A percentile compares a stretch with the other conserved stretches of the same genome.
These are phyloP conservation scores for Solanum corneliomulleri DNA, from an alignment of 257 asterid species.

Conservation along the genomic window DNA sequence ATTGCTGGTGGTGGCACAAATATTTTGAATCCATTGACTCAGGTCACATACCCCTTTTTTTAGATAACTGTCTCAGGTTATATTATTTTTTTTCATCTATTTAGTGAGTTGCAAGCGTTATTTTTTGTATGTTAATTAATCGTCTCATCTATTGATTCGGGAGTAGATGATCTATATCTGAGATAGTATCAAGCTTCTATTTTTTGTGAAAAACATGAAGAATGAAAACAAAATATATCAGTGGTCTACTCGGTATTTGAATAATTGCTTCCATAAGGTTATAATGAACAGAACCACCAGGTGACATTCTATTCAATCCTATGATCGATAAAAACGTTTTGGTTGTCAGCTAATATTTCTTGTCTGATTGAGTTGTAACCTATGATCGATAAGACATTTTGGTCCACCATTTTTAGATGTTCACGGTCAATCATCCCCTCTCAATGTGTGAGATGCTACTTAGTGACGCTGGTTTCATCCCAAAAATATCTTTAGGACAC, in stretches of 20 bases:
- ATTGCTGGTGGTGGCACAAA: slow-evolving; percentile 31
- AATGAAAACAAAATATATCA: not conserved
- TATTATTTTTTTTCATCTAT: not conserved
- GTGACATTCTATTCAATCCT: not conserved
- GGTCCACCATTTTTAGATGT: not conserved
- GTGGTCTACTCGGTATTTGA: not conserved
- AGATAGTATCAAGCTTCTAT: not conserved
- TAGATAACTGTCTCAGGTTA: not conserved
- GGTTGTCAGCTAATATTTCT: not conserved
- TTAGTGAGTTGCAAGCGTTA: not conserved
- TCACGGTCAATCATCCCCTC: not conserved
- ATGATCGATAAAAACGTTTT: not conserved
- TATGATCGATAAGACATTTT: not conserved
- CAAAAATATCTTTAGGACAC: not conserved
- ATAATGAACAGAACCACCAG: not conserved
- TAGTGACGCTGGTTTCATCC: not conserved
- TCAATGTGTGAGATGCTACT: not conserved
- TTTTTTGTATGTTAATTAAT: not conserved
- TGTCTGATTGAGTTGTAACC: not conserved
- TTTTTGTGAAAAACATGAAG: not conserved
- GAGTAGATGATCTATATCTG: not conserved
- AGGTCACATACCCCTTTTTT: slow-evolving; percentile 9
- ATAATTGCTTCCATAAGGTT: not conserved
- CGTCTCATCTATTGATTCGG: not conserved
- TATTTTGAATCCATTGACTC: slow-evolving; percentile 21